phyloP scores from a whole-genome alignment of 768 basidiomycete species.

The Boletus subparvulus region DNA sequence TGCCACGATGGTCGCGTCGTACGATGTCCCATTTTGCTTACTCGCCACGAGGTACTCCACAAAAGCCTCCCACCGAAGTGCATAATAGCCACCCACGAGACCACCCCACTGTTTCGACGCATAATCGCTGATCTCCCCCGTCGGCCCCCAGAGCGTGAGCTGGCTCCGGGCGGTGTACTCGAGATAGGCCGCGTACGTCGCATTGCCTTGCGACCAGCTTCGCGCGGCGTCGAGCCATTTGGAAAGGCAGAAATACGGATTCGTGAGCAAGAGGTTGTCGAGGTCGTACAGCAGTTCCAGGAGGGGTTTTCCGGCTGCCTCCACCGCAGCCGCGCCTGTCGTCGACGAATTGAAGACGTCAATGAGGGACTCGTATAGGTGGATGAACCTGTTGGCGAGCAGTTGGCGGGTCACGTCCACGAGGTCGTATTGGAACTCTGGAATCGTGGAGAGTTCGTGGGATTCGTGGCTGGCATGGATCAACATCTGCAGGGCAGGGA shows the following conservation, averaged over 20 bases:
- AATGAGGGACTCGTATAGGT: conserved; percentile 33
- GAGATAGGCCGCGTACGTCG: conserved; percentile 35
- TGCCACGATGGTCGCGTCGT: conserved; percentile 26
- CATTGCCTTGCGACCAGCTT: conserved; percentile 29
- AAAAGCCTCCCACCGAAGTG: conserved; percentile 36
- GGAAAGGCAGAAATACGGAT: conserved; percentile 34
- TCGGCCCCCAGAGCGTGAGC: conserved; percentile 44
- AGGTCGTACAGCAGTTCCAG: conserved; percentile 33
- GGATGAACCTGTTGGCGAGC: conserved; percentile 39
- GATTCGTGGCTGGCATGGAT: not conserved
- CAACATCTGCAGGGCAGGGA: too few species aligned
- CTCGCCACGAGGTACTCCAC: conserved; percentile 31
- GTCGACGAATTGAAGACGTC: conserved; percentile 25
- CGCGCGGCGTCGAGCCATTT: conserved; percentile 38
- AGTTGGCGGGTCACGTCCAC: conserved; percentile 41
- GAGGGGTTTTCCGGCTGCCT: conserved; percentile 28
- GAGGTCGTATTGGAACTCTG: conserved; percentile 41
- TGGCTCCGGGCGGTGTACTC: conserved; percentile 43
- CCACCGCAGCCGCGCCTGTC: conserved; percentile 21
- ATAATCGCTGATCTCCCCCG: conserved; percentile 42
- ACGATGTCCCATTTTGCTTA: conserved; percentile 30
- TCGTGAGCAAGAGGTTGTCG: conserved; percentile 35
- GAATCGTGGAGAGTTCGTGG: conserved; percentile 18
- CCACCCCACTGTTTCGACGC: conserved; percentile 46
- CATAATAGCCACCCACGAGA: conserved; percentile 39